Evolutionary conservation across 179 eudicot species (phyloP).

Genomic region (Silene vulgaris): DNA sequence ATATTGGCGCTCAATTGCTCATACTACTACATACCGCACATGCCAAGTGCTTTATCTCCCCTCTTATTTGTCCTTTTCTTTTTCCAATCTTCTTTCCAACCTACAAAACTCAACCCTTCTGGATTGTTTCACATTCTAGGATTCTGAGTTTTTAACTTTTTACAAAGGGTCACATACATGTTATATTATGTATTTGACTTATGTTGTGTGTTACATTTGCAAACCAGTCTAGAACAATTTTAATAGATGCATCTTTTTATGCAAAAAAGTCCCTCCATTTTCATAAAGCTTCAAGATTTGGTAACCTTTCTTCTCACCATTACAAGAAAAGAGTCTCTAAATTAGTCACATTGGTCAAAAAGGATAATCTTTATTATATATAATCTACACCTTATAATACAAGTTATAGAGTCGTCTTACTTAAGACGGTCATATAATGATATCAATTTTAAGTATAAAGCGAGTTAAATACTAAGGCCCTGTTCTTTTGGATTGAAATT

Average conservation of each 20-base stretch:
- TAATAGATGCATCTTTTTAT: conserved; percentile 45
- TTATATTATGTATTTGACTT: conserved; percentile 5
- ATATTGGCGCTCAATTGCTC: too few species aligned
- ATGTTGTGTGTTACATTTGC: conserved; percentile 6
- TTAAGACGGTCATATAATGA: too few species aligned
- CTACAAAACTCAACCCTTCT: conserved; percentile 25
- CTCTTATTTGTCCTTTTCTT: conserved; percentile 19
- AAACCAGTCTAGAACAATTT: neutral
- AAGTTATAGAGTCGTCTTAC: too few species aligned
- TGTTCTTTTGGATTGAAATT: too few species aligned
- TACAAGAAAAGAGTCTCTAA: conserved; percentile 6
- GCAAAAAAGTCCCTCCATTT: conserved; percentile 46
- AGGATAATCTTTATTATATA: conserved; percentile 27
- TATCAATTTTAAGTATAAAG: too few species aligned
- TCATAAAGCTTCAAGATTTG: conserved; percentile 42
- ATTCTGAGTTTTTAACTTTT: conserved; percentile 23
- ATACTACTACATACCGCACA: neutral
- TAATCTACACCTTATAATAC: too few species aligned
- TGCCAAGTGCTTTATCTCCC: conserved; percentile 16
- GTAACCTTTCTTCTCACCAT: conserved; percentile 27
- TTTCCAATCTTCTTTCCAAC: conserved; percentile 8
- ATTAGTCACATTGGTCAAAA: conserved; percentile 31
- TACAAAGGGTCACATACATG: conserved; percentile 7
- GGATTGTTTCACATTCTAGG: conserved; percentile 40
- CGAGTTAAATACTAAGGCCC: too few species aligned